Percentiles rank a stretch among this genome's conserved stretches.
Evolutionary conservation across 176 grass and related monocot genomes (phyloP).

Genomic region (Oropetium thomaeum): DNA sequence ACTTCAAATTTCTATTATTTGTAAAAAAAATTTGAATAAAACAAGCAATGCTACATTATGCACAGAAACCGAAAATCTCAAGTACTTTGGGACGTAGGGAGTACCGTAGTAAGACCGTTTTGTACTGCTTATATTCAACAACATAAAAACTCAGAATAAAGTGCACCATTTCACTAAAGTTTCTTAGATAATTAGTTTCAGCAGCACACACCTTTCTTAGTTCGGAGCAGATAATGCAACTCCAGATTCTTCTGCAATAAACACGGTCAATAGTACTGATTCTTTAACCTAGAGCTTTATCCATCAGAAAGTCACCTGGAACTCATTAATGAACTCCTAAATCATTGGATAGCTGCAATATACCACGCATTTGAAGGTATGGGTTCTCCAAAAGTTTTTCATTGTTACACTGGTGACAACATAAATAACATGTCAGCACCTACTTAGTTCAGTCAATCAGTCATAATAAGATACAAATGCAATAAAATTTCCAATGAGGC

Average conservation of each 20-base stretch:
- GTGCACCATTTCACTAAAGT: background rate
- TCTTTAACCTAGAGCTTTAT: slow-evolving; percentile 34
- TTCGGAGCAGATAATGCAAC: slow-evolving; percentile 25
- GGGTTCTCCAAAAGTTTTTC: slow-evolving; percentile 99
- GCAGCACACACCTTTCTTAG: slow-evolving; percentile 18
- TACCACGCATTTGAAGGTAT: slow-evolving; percentile 98
- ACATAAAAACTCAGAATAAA: background rate
- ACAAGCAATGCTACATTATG: too few species aligned
- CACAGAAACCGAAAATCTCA: too few species aligned
- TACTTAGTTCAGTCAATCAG: slow-evolving; percentile 11
- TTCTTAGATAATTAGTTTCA: slow-evolving; percentile 9
- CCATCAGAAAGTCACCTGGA: slow-evolving; percentile 16
- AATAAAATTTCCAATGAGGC: background rate
- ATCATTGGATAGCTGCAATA: slow-evolving; percentile 87
- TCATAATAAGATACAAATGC: background rate
- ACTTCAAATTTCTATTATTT: too few species aligned
- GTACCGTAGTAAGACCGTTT: background rate
- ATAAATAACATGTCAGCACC: slow-evolving; percentile 23
- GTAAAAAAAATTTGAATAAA: too few species aligned
- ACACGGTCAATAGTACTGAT: slow-evolving; percentile 24
- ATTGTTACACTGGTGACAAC: slow-evolving; percentile 75
- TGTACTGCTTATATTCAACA: background rate
- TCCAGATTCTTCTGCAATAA: slow-evolving; percentile 40
- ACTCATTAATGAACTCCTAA: slow-evolving; percentile 62
- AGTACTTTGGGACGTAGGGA: too few species aligned